A percentile compares a stretch with the other conserved stretches of the same genome.
Evolutionary conservation across 2,329 filamentous ascomycete species (phyloP).

Genomic region (Botrytis hyacinthi): DNA sequence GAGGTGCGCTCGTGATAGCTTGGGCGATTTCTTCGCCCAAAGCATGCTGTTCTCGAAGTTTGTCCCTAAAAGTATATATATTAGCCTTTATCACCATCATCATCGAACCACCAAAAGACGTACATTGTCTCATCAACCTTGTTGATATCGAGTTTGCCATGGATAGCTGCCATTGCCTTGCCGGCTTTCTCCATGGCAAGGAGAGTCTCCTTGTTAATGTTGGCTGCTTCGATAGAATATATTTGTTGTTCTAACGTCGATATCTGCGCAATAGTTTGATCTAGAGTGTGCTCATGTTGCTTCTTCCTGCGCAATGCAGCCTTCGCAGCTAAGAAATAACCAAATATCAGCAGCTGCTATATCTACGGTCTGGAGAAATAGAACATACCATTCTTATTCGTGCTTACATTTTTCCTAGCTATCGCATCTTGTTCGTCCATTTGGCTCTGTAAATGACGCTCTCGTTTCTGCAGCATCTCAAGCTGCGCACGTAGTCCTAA

Average conservation of each 20-base stretch:
- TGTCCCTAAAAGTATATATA: conserved; percentile 60
- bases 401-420: conserved; percentile 81
- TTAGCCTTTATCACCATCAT: conserved; percentile 36
- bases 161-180: conserved; percentile 88
- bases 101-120: conserved; percentile 40
- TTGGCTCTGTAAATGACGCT: conserved; percentile 85
- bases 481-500: conserved; percentile 82
- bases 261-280: conserved; percentile 88
- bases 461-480: conserved; percentile 96
- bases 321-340: conserved; percentile 68
- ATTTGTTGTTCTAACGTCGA: conserved; percentile 92
- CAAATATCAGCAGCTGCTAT: conserved; percentile 1
- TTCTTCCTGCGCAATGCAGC: conserved; percentile 92
- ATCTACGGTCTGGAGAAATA: not conserved
- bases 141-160: conserved; percentile 85
- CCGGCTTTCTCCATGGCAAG: conserved; percentile 90
- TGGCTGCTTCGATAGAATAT: conserved; percentile 94
- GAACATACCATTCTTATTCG: conserved; percentile 83
- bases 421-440: conserved; percentile 90
- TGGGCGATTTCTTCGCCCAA: conserved; percentile 90
- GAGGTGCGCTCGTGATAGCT: conserved; percentile 71
- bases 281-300: conserved; percentile 83
- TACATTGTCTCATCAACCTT: conserved; percentile 96
- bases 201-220: conserved; percentile 97
- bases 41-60: conserved; percentile 84